These are phyloP conservation scores for Simmondsia chinensis DNA, from an alignment of 148 eudicot genomes.

Conservation along the genomic window DNA sequence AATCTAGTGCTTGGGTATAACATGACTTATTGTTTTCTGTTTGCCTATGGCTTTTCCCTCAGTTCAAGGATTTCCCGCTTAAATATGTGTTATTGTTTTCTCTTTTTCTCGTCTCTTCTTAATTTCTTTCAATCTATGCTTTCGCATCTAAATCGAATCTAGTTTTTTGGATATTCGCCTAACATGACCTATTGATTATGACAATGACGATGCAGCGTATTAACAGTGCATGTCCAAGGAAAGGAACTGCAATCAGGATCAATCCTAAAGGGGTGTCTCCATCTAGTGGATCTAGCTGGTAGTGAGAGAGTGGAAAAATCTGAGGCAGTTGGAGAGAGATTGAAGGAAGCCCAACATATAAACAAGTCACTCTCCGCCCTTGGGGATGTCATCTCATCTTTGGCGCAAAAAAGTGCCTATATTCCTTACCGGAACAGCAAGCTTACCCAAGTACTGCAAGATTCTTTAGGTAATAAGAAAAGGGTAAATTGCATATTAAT, in stretches of 20 bases:
- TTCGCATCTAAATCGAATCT: too few relatives aligned
- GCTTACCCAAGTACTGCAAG: slow-evolving; percentile 96
- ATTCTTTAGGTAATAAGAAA: slow-evolving; percentile 63
- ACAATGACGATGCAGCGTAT: slow-evolving; percentile 76
- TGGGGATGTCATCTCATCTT: slow-evolving; percentile 94
- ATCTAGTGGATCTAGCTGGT: slow-evolving; percentile 96
- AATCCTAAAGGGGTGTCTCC: slow-evolving; percentile 74
- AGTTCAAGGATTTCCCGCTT: not conserved
- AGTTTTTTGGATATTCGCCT: too few relatives aligned
- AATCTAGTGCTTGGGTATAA: too few relatives aligned
- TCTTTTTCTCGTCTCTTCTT: not conserved
- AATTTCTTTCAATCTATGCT: too few relatives aligned
- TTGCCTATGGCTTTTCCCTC: too few relatives aligned
- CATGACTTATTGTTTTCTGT: too few relatives aligned
- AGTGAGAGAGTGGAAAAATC: slow-evolving; percentile 96
- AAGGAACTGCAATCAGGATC: slow-evolving; percentile 74
- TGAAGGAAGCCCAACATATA: slow-evolving; percentile 96
- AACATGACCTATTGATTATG: too few relatives aligned
- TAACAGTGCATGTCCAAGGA: slow-evolving; percentile 93
- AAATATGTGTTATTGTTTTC: not conserved
- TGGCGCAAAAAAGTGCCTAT: slow-evolving; percentile 90
- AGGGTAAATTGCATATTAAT: not conserved
- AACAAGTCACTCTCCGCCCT: slow-evolving; percentile 91
- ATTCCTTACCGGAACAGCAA: slow-evolving; percentile 98
- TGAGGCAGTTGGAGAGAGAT: slow-evolving; percentile 93